A percentile compares a stretch with the other conserved stretches of the same genome.
phyloP scores from a whole-genome alignment of 225 moss, liverwort and hornwort species.

The Polytrichum commune region DNA sequence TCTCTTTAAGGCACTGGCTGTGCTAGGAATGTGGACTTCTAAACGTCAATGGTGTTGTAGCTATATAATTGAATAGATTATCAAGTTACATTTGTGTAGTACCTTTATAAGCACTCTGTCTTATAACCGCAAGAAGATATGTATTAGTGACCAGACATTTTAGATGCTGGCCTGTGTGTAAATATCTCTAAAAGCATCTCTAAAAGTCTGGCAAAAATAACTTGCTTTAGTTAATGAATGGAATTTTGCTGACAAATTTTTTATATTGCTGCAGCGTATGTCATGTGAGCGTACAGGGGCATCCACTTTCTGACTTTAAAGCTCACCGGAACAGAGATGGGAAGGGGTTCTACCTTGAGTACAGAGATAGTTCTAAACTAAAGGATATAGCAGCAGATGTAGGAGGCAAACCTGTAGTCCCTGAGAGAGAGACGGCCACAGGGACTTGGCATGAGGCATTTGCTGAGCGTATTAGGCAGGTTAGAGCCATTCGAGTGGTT shows the following conservation, averaged over 20 bases:
- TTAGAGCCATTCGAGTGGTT: slow-evolving; percentile 38
- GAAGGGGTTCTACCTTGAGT: slow-evolving; percentile 44
- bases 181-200: too few species aligned
- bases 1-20: too few species aligned
- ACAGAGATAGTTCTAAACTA: slow-evolving; percentile 24
- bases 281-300: slow-evolving; percentile 56
- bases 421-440: slow-evolving; percentile 31
- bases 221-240: too few species aligned
- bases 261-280: slow-evolving; percentile 46
- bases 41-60: too few species aligned
- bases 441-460: slow-evolving; percentile 46
- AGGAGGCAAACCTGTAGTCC: slow-evolving; percentile 18
- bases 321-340: slow-evolving; percentile 31
- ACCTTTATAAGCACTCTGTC: too few species aligned
- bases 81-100: too few species aligned
- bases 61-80: too few species aligned
- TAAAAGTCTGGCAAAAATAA: too few species aligned
- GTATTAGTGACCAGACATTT: too few species aligned
- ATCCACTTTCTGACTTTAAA: slow-evolving; percentile 44
- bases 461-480: slow-evolving; percentile 58
- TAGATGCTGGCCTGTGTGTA: too few species aligned
- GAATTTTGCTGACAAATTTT: not conserved
- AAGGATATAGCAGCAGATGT: slow-evolving; percentile 26
- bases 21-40: too few species aligned
- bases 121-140: too few species aligned